These are phyloP conservation scores for Cenchrus americanus DNA, from an alignment of 176 grass and related monocot species.

Conservation along the genomic window DNA sequence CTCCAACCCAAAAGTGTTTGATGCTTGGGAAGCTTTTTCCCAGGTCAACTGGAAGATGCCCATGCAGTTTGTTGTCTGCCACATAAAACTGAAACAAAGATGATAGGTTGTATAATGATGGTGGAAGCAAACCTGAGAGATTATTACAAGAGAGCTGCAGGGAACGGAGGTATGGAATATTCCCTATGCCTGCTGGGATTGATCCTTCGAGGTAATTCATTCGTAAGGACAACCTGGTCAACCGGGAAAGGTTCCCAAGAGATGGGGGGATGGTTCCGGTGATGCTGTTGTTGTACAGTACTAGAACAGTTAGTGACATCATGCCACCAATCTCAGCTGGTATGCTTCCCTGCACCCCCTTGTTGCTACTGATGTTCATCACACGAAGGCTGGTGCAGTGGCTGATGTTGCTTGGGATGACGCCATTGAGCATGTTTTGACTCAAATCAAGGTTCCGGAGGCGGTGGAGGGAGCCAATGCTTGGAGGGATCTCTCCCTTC, in stretches of 20 bases:
- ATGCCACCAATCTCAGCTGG: constrained; percentile 9
- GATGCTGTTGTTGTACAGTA: constrained; percentile 1
- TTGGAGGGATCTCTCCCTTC: constrained; percentile 10
- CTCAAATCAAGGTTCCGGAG: background rate
- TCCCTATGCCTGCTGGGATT: constrained; percentile 6
- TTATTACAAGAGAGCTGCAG: constrained; percentile 24
- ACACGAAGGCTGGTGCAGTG: background rate
- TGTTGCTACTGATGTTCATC: background rate
- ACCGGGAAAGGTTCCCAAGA: constrained; percentile 1
- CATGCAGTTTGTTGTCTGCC: constrained; percentile 1
- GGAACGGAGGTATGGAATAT: background rate
- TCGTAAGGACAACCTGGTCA: background rate
- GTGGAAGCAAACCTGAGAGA: constrained; percentile 21
- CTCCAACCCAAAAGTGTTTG: background rate
- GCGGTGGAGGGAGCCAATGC: constrained; percentile 17
- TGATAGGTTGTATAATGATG: constrained; percentile 17
- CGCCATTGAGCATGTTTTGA: background rate
- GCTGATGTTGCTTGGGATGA: constrained; percentile 30
- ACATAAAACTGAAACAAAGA: background rate
- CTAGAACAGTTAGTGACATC: background rate
- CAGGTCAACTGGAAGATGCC: background rate
- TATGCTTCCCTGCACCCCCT: background rate
- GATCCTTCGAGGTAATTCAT: background rate
- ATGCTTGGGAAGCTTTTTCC: constrained; percentile 13
- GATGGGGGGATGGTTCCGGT: background rate